Percentiles rank a stretch among this genome's conserved stretches.
Evolutionary conservation across 306 rosid genomes (phyloP).

Genomic region (Gynostemma pentaphyllum): DNA sequence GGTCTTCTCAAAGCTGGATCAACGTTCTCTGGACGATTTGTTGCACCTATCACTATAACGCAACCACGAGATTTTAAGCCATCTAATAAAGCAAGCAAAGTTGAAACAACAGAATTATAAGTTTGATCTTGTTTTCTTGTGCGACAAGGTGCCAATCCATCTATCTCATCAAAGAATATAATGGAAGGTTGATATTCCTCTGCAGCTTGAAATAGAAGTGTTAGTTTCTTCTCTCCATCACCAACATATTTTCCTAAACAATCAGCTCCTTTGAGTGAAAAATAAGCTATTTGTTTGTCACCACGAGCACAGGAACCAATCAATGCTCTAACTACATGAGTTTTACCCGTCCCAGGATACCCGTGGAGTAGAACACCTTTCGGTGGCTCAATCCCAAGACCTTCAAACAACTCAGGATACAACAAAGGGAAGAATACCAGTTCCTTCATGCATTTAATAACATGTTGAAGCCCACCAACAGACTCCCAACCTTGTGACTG

Average conservation of each 20-base stretch:
- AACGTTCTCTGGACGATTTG: slow-evolving; percentile 83
- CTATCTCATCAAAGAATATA: slow-evolving; percentile 91
- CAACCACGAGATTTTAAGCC: slow-evolving; percentile 94
- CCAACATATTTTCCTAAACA: slow-evolving; percentile 91
- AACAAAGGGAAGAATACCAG: slow-evolving; percentile 79
- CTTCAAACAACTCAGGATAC: slow-evolving; percentile 84
- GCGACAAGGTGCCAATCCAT: slow-evolving; percentile 90
- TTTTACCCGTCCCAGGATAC: slow-evolving; percentile 92
- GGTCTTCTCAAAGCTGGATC: slow-evolving; percentile 92
- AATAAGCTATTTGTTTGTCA: slow-evolving; percentile 76
- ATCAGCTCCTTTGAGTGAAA: slow-evolving; percentile 92
- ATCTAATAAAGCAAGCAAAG: slow-evolving; percentile 94
- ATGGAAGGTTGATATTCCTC: slow-evolving; percentile 87
- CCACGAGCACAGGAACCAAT: slow-evolving; percentile 92
- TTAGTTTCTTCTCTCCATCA: slow-evolving; percentile 84
- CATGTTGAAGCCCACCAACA: slow-evolving; percentile 90
- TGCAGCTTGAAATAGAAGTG: slow-evolving; percentile 87
- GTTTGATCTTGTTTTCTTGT: slow-evolving; percentile 92
- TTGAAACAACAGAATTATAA: slow-evolving; percentile 87
- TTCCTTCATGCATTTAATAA: slow-evolving; percentile 83
- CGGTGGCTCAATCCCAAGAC: slow-evolving; percentile 80
- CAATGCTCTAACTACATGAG: slow-evolving; percentile 79
- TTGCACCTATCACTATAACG: slow-evolving; percentile 88
- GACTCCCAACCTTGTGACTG: slow-evolving; percentile 78
- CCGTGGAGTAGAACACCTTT: slow-evolving; percentile 88